Base-by-base conservation (phyloP, 257 asterid genomes). In the Jacaranda copaia region DNA sequence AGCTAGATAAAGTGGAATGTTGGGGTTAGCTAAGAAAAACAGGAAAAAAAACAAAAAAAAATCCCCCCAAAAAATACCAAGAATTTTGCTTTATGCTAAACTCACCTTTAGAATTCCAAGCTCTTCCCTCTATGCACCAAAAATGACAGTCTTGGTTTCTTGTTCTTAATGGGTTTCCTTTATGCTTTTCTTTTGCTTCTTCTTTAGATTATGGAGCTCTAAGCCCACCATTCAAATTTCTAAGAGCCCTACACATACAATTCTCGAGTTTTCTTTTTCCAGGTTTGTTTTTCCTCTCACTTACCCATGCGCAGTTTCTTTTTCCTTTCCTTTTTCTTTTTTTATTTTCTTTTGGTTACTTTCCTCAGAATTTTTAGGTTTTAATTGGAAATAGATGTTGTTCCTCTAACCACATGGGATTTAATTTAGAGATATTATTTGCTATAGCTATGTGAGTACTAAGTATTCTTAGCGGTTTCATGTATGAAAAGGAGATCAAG, bases 71-170 rank as follows among this genome's bases (percentile, higher is more conserved):
- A 67, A 66, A 84, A 79, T 61, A 64, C 84, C 83, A 83, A 81
- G 82, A 63, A 80, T 43, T 43, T 80, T 90, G 89, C 96, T 90
- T 90, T 92, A 85, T 82, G 80, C 76, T 57, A 67, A 77, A 71
- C 78, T 77, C 84, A 73, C 96, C 8, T 90, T 92, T 90, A 85
- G 80, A 77, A 84, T 92, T 81, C 87, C 84, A 85, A 84, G 91
- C 91, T 83, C 95, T 81, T 80, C 76, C 70, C 79, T 84, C 89
- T 75, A 86, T 84, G 88, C 87, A 81, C 72, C 46, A 77, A 83
- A 83, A 90, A 92, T 70, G 77, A 72, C 57, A 70, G 85, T 84
- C 86, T 81, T 87, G 94, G 90, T 86, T 86, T 82, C 86, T 92
- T 85, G 88, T 81, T 90, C 92, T 92, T 49, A 79, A 76, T 89